A percentile compares a stretch with the other conserved stretches of the same genome.
Evolutionary conservation across 2,329 filamentous ascomycete species (phyloP).

Genomic region (Cladophialophora psammophila): DNA sequence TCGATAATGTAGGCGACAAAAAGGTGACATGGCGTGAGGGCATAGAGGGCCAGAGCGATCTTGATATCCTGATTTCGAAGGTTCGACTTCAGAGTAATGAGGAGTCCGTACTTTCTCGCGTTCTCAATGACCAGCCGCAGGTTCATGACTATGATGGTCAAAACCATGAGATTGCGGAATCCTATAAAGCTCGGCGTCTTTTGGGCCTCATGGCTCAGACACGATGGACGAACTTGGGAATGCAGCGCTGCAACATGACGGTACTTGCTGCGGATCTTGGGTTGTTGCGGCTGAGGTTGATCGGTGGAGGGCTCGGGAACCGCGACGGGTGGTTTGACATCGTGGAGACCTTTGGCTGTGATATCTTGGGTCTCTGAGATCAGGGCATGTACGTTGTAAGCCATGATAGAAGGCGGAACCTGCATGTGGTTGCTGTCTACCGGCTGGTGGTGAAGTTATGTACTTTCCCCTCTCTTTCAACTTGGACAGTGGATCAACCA

Average conservation of each 20-base stretch:
- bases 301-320: conserved; percentile 16
- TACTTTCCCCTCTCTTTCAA: conserved; percentile 3
- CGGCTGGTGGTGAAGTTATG: neutral
- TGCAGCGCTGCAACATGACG: conserved; percentile 92
- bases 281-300: conserved; percentile 15
- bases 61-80: conserved; percentile 79
- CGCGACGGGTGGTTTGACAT: conserved; percentile 26
- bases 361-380: conserved; percentile 32
- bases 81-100: conserved; percentile 90
- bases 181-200: conserved; percentile 84
- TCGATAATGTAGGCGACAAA: conserved; percentile 92
- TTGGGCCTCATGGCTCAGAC: conserved; percentile 82
- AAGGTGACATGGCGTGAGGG: conserved; percentile 88
- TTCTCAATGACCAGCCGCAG: conserved; percentile 95
- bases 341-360: conserved; percentile 25
- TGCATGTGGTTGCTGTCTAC: neutral
- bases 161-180: conserved; percentile 94
- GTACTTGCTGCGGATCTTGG: conserved; percentile 66
- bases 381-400: conserved; percentile 33
- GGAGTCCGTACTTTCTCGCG: conserved; percentile 78
- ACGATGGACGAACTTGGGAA: conserved; percentile 73
- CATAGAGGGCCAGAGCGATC: conserved; percentile 79
- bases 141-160: conserved; percentile 91
- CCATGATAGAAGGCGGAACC: conserved; percentile 25
- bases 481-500: conserved; percentile 9